Evolutionary conservation across 1,139 yeast genomes (phyloP), one percentile per base, ranked within the genome.

Genomic region (Yamadazyma siamensis): DNA sequence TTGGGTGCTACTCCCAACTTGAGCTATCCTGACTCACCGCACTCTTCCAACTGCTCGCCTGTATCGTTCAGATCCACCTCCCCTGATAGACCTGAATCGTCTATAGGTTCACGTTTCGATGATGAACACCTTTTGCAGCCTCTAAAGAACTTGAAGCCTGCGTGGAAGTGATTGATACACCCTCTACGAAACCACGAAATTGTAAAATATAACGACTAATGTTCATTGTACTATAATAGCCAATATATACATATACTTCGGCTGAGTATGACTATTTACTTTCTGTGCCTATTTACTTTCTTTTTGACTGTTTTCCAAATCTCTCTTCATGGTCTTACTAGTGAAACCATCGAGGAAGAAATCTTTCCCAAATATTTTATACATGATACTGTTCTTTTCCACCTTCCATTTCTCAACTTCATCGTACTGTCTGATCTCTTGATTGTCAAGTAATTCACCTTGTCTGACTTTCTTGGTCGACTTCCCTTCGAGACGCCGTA

Each of bases 281-380:
- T n/a, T n/a, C n/a, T n/a, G n/a, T n/a, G n/a, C n/a, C n/a, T n/a
- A n/a, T n/a, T 15, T 15, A 27, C 14, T 22, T 21, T 23, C 11
- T 21, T 25, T 13, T n/a, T 29, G 21, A 12, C 23, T 31, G 4
- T 24, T 27, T 9, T 27, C 34, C 2, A 25, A 13, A 9, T 30
- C 38, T 2, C 31, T 20, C 24, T 40, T 39, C 62, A 66, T 61
- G 4, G 74, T 65, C 35, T 54, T 61, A 40, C 72, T 65, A 11
- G 75, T 68, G 34, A 65, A 63, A 13, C 74, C 74, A 34, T 68
- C 74, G 32, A 65, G 51, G 40, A 62, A 68, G 48, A 61, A 66
- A 37, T 68, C 75, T 31, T 47, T 52, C 1, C 75, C 75, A 43
- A 68, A 68, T 11, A 67, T 32, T 39, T 50, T 56, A 43, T 63